Evolutionary conservation across 129 eudicot genomes (phyloP), one percentile per base, ranked within the genome.

Genomic region (Pulicaria dysenterica): DNA sequence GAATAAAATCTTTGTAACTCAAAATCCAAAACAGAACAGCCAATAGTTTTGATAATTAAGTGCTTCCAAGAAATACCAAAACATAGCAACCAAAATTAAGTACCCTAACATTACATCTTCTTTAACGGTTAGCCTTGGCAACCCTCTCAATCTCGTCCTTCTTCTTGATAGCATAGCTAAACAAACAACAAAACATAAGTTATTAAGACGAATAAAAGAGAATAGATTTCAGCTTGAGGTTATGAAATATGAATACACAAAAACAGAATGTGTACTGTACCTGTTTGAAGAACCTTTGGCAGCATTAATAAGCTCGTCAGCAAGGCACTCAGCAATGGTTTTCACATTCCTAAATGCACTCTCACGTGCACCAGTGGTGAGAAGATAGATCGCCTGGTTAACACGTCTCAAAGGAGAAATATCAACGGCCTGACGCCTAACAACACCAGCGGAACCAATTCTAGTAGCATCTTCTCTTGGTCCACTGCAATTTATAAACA

Each of bases 391-490:
- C 0, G 96, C 96, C 63, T 89, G 96, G 73, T 89, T 89, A 5
- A 89, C 92, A 53, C 92, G 87, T n/a, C 96, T 75, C 16, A 89
- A 80, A 3, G 96, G 96, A 34, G 96, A 89, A 67, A 89, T 86
- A 84, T 89, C 96, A 80, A 89, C 96, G 36, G 96, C 96, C 44
- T 89, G 96, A 70, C 96, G 88, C 76, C 92, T 84, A 61, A 89
- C 96, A 72, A 89, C 96, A 84, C 96, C 96, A 79, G 91, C 96
- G 17, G 92, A 89, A 53, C 91, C 96, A 59, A 89, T 89, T 39
- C 96, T 81, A 14, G 96, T 89, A 14, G 96, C 96, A 81, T 89
- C 92, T 84, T 89, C 96, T 75, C 96, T 82, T 64, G 96, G 96
- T 42, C 92, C 92, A 86, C 96, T 89, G 64, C 5, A 51, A 31